Conservation (phyloP, 345 rosid genomes). For the Xanthoceras sorbifolium region DNA sequence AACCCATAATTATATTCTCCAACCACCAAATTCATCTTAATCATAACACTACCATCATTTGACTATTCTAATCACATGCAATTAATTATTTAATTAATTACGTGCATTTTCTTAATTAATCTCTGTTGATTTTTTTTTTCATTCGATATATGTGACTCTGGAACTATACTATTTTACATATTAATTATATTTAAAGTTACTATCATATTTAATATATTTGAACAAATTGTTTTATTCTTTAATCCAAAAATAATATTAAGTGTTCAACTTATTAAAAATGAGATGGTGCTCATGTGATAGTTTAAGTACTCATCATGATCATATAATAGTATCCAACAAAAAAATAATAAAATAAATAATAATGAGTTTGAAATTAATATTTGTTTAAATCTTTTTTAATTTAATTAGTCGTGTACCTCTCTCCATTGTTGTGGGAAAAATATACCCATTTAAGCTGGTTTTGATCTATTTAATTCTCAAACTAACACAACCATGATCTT, state of each 20-base stretch:
- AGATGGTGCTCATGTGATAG: not conserved
- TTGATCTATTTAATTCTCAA: too few relatives aligned
- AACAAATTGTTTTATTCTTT: not conserved
- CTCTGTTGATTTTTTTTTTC: not conserved
- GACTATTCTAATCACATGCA: not conserved
- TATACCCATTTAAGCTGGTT: too few relatives aligned
- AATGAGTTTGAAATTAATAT: not conserved
- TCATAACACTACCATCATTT: not conserved
- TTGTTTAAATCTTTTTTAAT: too few relatives aligned
- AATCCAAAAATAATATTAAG: not conserved
- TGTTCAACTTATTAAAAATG: not conserved
- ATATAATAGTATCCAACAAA: too few relatives aligned
- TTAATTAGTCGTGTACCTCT: too few relatives aligned
- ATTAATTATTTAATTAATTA: not conserved
- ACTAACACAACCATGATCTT: too few relatives aligned
- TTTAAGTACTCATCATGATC: not conserved
- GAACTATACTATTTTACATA: not conserved
- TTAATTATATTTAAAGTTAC: not conserved
- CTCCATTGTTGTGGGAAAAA: too few relatives aligned
- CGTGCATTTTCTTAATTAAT: not conserved
- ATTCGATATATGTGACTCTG: not conserved
- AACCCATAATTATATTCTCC: not conserved
- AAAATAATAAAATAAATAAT: too few relatives aligned
- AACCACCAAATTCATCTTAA: slow-evolving; percentile 8
- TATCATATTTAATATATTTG: not conserved